phyloP scores from a whole-genome alignment of 2,329 filamentous ascomycete genomes.

The Colletotrichum sp. region DNA sequence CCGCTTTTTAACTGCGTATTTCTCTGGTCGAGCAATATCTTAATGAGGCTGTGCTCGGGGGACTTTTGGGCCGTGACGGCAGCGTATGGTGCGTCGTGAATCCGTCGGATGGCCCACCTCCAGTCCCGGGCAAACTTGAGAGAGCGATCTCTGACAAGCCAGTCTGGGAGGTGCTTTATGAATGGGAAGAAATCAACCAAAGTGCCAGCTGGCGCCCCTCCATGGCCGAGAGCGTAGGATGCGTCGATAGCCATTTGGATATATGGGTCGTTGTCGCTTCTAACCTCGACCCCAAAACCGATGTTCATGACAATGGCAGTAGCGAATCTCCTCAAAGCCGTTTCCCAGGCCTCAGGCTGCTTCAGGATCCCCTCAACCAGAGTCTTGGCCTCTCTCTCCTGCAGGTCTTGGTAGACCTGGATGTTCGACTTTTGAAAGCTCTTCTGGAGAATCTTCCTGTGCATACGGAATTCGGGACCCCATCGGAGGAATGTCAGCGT shows the following conservation, averaged over 20 bases:
- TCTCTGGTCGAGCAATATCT: conserved; percentile 29
- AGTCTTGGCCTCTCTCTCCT: neutral
- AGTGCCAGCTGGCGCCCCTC: conserved; percentile 36
- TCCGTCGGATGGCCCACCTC: conserved; percentile 36
- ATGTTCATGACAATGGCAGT: conserved; percentile 46
- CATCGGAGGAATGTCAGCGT: conserved; percentile 49
- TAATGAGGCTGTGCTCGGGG: conserved; percentile 18
- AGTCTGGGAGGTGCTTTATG: conserved; percentile 43
- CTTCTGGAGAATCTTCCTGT: conserved; percentile 47
- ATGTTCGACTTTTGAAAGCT: conserved; percentile 43
- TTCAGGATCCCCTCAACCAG: conserved; percentile 34
- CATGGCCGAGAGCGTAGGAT: conserved; percentile 35
- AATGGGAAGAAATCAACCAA: conserved; percentile 53
- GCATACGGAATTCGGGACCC: conserved; percentile 44
- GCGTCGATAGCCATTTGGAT: conserved; percentile 25
- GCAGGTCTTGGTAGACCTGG: conserved; percentile 34
- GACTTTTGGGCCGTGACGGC: conserved; percentile 14
- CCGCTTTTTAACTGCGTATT: conserved; percentile 25
- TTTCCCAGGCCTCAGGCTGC: conserved; percentile 40
- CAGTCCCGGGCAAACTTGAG: conserved; percentile 32
- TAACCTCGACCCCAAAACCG: conserved; percentile 46
- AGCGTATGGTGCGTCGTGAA: conserved; percentile 49
- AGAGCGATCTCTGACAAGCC: conserved; percentile 31
- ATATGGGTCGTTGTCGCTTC: conserved; percentile 39
- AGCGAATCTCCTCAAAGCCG: conserved; percentile 39